phyloP scores from a whole-genome alignment of 768 basidiomycete genomes.

The Naganishia kalamii region DNA sequence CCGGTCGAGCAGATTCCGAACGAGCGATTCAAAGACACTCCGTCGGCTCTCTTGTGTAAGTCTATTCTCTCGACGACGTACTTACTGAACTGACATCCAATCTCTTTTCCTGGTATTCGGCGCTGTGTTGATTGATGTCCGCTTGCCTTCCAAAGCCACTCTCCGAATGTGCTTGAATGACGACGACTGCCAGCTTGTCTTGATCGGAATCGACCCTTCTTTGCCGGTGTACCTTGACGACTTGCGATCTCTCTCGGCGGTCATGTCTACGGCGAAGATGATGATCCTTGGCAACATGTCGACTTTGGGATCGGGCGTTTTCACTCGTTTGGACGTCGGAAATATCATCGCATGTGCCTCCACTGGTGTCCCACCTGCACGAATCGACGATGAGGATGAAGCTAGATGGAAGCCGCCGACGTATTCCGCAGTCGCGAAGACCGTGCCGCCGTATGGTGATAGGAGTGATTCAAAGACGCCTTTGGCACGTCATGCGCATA shows the following conservation, averaged over 20 bases:
- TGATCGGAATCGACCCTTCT: background rate
- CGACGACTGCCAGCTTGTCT: conserved; percentile 8
- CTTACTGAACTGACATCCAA: background rate
- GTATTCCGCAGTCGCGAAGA: conserved; percentile 2
- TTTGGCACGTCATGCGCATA: background rate
- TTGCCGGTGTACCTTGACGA: background rate
- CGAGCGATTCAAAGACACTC: background rate
- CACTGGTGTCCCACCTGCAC: background rate
- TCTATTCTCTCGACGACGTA: background rate
- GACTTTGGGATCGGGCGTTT: background rate
- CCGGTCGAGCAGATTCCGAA: conserved; percentile 3
- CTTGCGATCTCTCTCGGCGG: background rate
- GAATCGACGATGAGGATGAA: background rate
- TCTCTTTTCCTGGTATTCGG: background rate
- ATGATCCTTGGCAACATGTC: background rate
- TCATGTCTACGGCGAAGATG: background rate
- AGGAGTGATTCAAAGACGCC: background rate
- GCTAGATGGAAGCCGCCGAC: conserved; percentile 1
- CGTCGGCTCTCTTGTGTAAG: conserved; percentile 6
- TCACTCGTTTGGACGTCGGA: background rate
- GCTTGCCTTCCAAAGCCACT: background rate
- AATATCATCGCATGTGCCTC: background rate
- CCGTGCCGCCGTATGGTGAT: background rate
- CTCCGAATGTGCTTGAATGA: conserved; percentile 13
- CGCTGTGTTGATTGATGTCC: background rate